Percentiles rank a stretch among this genome's conserved stretches.
Conservation (phyloP, 768 basidiomycete genomes). For the Mycena polygramma region DNA sequence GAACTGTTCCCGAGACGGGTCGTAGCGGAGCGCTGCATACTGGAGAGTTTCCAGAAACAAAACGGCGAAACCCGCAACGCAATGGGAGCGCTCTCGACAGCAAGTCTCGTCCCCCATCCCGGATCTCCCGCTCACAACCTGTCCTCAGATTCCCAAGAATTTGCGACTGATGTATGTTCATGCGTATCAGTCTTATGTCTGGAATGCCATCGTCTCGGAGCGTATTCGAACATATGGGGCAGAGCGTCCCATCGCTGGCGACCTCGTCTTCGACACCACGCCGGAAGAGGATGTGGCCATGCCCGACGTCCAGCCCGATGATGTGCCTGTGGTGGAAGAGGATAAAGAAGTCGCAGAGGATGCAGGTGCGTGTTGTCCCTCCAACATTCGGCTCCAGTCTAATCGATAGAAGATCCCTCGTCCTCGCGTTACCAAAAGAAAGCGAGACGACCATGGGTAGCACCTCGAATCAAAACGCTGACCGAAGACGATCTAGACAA, state of each 20-base stretch:
- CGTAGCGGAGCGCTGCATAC: conserved; percentile 92
- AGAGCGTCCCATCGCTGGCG: conserved; percentile 84
- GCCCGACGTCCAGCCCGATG: conserved; percentile 48
- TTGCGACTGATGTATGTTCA: conserved; percentile 98
- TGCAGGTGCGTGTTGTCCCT: conserved; percentile 33
- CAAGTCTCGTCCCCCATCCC: conserved; percentile 48
- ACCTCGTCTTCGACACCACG: conserved; percentile 82
- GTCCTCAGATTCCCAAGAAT: conserved; percentile 89
- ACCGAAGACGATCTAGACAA: conserved; percentile 82
- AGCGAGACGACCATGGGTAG: conserved; percentile 68
- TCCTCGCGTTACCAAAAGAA: conserved; percentile 48
- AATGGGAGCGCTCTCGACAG: conserved; percentile 89
- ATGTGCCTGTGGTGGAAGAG: conserved; percentile 50
- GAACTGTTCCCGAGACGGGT: conserved; percentile 90
- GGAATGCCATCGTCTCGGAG: conserved; percentile 98
- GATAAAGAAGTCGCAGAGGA: conserved; percentile 49
- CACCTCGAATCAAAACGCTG: conserved; percentile 82
- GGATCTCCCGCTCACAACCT: conserved; percentile 16
- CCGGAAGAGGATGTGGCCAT: conserved; percentile 50
- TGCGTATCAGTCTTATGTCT: conserved; percentile 98
- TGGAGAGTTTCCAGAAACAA: conserved; percentile 91
- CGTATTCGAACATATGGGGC: conserved; percentile 85
- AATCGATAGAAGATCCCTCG: conserved; percentile 39
- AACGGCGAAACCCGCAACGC: conserved; percentile 84
- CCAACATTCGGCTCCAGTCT: not conserved